A percentile compares a stretch with the other conserved stretches of the same genome.
Evolutionary conservation across 805 yeast genomes (phyloP).

Genomic region (Candida nanaspora): DNA sequence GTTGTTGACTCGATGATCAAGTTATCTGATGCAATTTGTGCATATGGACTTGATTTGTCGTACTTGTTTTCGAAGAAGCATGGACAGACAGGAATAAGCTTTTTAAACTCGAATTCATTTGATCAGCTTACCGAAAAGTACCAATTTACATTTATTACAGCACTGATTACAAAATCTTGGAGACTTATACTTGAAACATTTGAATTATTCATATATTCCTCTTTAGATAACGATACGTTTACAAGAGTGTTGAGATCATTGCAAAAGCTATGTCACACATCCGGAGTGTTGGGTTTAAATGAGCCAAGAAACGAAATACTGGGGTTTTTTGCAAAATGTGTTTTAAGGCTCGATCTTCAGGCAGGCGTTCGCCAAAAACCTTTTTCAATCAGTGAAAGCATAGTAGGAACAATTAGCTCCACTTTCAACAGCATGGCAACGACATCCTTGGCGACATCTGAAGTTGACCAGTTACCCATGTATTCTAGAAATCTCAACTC

Average conservation of each 20-base stretch:
- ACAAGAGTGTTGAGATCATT: conserved; percentile 61
- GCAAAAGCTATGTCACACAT: conserved; percentile 75
- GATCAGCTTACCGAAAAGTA: conserved; percentile 5
- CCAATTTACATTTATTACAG: conserved; percentile 11
- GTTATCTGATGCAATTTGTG: conserved; percentile 64
- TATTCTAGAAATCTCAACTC: conserved; percentile 46
- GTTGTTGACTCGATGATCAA: conserved; percentile 45
- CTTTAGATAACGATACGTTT: conserved; percentile 65
- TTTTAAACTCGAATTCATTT: conserved; percentile 15
- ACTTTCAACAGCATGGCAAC: conserved; percentile 30
- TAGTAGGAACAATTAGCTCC: conserved; percentile 45
- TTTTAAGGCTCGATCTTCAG: conserved; percentile 33
- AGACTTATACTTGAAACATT: conserved; percentile 35
- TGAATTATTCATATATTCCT: conserved; percentile 50
- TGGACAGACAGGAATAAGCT: conserved; percentile 9
- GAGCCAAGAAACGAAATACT: conserved; percentile 53
- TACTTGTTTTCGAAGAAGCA: conserved; percentile 4
- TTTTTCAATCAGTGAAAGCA: conserved; percentile 40
- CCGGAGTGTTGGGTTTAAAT: conserved; percentile 62
- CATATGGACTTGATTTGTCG: conserved; percentile 38
- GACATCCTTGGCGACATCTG: conserved; percentile 18
- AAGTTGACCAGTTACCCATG: conserved; percentile 8
- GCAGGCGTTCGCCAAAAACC: conserved; percentile 26
- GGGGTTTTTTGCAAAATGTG: conserved; percentile 35
- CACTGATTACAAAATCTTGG: conserved; percentile 29